Evolutionary conservation across 75 land plant genomes (phyloP), one percentile per base, ranked within the genome.

Genomic region (Selaginella moellendorffii): DNA sequence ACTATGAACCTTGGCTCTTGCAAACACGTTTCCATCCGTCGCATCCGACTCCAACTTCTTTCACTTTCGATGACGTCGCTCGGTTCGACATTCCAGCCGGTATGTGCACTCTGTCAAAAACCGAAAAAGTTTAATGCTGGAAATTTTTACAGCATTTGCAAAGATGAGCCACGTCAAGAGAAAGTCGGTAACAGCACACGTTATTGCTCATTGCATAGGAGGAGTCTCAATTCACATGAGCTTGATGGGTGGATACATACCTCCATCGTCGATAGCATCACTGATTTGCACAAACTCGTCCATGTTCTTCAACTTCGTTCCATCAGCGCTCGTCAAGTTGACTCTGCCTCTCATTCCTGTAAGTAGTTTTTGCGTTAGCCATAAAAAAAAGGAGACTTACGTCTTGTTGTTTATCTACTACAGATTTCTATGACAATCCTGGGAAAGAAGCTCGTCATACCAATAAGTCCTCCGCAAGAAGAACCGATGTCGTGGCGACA

Each of bases 131-230:
- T 1, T 60, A 19, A 23, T 27, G 26, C 12, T 24, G n/a, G n/a
- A n/a, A n/a, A n/a, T n/a, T 24, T 1, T 1, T 53, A 10, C 72
- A 76, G 76, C 52, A 21, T 58, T 80, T 18, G 8, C 28, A 25
- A 77, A 63, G 65, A 80, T 80, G 28, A 61, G 31, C 0, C 70
- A 77, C 28, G n/a, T 71, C 17, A 69, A 70, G 52, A 73, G 68
- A 26, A 54, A 68, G 18, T 26, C 28, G 1, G 30, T 24, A 26
- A 9, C 71, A 76, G 75, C 19, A 31, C 79, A 80, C 60, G 61
- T 80, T 14, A 68, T 80, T 60, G 76, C 79, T 27, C 79, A 80
- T 51, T 80, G 82, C 66, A 69, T 74, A 26, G 82, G 82, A 59
- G 82, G 79, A 12, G 30, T 77, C n/a, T 68, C 70, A 46, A 70